A percentile compares a stretch with the other conserved stretches of the same genome.
Conservation (phyloP, 805 yeast genomes). For the Wickerhamiella nectarea region DNA sequence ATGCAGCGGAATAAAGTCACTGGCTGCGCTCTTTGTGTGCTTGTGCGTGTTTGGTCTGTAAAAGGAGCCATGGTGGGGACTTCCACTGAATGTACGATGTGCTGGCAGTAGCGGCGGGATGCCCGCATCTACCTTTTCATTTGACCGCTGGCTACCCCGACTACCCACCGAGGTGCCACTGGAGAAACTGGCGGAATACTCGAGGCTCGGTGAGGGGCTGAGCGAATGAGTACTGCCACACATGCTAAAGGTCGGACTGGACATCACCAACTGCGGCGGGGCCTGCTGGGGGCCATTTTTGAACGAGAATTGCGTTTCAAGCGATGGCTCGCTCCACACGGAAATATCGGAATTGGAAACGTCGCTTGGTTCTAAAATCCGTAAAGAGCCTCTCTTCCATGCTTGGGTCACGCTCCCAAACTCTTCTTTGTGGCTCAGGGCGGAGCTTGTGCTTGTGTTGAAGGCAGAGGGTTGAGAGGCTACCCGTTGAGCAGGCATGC, state of each 20-base stretch:
- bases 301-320: constrained; percentile 1
- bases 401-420: background rate
- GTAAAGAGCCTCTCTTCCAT: constrained; percentile 5
- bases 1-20: constrained; percentile 6
- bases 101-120: constrained; percentile 10
- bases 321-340: constrained; percentile 3
- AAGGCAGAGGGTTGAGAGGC: background rate
- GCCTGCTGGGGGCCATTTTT: background rate
- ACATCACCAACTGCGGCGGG: background rate
- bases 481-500: background rate
- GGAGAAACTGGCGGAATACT: constrained; percentile 5
- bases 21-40: constrained; percentile 1
- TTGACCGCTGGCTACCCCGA: background rate
- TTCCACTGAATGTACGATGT: constrained; percentile 9
- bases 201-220: constrained; percentile 5
- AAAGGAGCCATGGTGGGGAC: constrained; percentile 6
- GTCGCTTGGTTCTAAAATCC: constrained; percentile 6
- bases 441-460: background rate
- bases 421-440: constrained; percentile 1
- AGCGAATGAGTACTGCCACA: background rate
- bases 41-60: background rate
- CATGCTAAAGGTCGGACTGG: constrained; percentile 5
- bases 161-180: constrained; percentile 6
- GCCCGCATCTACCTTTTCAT: constrained; percentile 6
- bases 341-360: background rate